Percentiles rank a stretch among this genome's conserved stretches.
Evolutionary conservation across 2,329 filamentous ascomycete genomes (phyloP).

Genomic region (Calonectria pseudoturangicola): DNA sequence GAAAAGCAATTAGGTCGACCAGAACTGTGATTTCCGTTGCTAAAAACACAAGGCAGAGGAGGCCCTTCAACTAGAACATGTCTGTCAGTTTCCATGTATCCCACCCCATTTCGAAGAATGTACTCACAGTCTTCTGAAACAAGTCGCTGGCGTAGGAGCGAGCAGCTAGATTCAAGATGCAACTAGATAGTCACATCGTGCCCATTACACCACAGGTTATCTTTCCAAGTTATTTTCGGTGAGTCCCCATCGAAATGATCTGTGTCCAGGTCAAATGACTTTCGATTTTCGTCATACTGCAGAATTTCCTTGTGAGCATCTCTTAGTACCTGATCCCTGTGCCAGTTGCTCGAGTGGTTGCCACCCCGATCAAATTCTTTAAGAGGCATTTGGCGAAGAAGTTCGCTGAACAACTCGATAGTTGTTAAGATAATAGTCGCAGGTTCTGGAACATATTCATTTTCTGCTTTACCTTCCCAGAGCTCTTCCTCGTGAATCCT

Average conservation of each 20-base stretch:
- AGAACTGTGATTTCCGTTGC: too few relatives aligned
- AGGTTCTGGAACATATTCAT: background rate
- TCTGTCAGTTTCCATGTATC: too few relatives aligned
- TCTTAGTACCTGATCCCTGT: background rate
- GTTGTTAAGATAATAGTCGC: background rate
- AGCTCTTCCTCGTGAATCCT: background rate
- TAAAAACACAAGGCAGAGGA: background rate
- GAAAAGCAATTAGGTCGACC: too few relatives aligned
- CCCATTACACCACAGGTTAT: background rate
- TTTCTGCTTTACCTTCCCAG: background rate
- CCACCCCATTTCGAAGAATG: background rate
- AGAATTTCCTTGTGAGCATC: background rate
- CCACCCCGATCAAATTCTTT: background rate
- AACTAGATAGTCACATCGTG: background rate
- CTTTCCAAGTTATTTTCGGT: background rate
- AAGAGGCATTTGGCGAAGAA: background rate
- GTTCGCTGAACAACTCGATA: background rate
- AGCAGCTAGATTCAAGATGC: background rate
- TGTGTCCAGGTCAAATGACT: background rate
- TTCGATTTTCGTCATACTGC: background rate
- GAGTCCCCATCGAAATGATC: background rate
- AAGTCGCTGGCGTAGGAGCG: background rate
- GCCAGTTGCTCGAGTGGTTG: background rate
- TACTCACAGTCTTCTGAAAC: background rate
- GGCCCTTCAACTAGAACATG: background rate